Base-by-base conservation (phyloP, 371 early-diverging fungal species). In the Mucor racemosus region DNA sequence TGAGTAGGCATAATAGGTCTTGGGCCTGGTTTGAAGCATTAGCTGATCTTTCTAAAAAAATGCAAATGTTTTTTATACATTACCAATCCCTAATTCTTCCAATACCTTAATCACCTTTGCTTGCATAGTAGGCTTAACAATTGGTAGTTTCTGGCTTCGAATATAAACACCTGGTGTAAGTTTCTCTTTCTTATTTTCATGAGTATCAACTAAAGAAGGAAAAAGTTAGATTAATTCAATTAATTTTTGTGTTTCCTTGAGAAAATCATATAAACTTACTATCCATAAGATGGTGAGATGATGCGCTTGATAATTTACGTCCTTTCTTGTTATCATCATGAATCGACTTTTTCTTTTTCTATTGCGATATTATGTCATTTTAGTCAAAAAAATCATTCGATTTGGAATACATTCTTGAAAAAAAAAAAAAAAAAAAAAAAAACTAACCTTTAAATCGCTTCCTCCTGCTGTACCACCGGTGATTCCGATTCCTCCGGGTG, bases 1-100 rank as follows among this genome's bases (percentile, higher is more conserved):
- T 84, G 86, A 2, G 95, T 95, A 14, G 92, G 90, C 93, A 96
- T 93, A 40, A 84, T 75, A 9, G 96, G 96, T 39, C 90, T 86
- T 11, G 85, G 80, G 33, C 87, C 82, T 82, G 50, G 3, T 26
- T 26, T 26, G 26, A 17, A 19, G 46, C 46, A 46, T 8, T 4
- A 46, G 17, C 8, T 48, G 5, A 17, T 19, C 39, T 36, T 4
- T 35, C 38, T 13, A 34, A 8, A 34, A 8, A 26, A 26, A 26
- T 26, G 26, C 26, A 26, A 26, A 3, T 3, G 26, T 1, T 26
- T 3, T 26, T 26, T 26, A 26, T 15, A 26, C 33, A 76, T 72
- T 79, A 83, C 81, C 75, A 17, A 91, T 72, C 17, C 83, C 87
- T 57, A 92, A 77, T 67, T 93, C 91, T 14, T 81, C 84, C 79